Base-by-base conservation (phyloP, 345 rosid genomes). In the Rhizophora mangle region DNA sequence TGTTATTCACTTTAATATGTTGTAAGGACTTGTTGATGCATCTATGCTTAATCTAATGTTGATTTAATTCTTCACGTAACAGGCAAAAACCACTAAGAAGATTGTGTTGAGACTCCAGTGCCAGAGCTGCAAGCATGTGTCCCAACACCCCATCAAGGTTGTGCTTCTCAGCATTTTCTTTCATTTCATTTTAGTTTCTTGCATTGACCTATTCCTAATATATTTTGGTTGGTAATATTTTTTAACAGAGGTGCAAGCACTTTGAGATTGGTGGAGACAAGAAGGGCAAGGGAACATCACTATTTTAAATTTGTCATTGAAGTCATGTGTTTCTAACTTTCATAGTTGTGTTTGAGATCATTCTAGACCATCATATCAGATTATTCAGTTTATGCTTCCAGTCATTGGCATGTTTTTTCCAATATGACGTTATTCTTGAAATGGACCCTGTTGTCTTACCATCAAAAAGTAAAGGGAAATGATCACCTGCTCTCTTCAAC, bases 201-300 rank as follows among this genome's bases (percentile, higher is more conserved):
- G 6, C 20, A 20, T 9, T 49, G n/a, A 15, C 5, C 57, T 34
- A 5, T 32, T 36, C 16, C 26, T 56, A 18, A 67, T 56, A 24
- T 24, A 24, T 18, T 54, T 30, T 52, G 20, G 16, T 56, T 67
- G 26, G 13, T 54, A 29, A 20, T 26, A 36, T n/a, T 1, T 1
- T 67, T 67, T 10, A 20, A 32, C 62, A 67, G 70, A 67, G 70
- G 70, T 67, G 70, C 70, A 67, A 67, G 54, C 70, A 67, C 37
- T 67, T 69, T 49, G 65, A 69, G 59, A 59, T 69, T 69, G 72
- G 64, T 29, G 72, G 72, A 69, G 65, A 69, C 72, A 69, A 69
- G 65, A 69, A 59, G 57, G 72, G 65, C 27, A 60, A 69, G 62
- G 70, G 70, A 26, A 67, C 70, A 56, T 67, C 70, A 54, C 37